Conservation (phyloP, 805 yeast genomes). For the Yueomyces sinensis region DNA sequence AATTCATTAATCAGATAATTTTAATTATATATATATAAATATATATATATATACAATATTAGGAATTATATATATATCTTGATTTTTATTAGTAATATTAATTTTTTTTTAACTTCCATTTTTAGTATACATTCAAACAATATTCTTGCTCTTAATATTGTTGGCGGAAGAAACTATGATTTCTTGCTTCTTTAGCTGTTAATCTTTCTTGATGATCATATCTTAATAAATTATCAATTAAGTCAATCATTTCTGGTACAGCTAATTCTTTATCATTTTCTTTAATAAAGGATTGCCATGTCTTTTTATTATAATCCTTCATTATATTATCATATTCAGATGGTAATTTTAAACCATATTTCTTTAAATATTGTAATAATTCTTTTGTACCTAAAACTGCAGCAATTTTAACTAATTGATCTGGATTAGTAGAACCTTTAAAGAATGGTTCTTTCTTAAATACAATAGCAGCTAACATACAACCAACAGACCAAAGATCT, state of each 20-base stretch:
- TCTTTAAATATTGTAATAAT: conserved; percentile 47
- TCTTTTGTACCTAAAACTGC: conserved; percentile 78
- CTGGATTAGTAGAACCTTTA: conserved; percentile 84
- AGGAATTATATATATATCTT: too few species aligned
- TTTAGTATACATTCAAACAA: too few species aligned
- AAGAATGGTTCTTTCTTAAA: conserved; percentile 86
- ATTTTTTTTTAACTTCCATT: neutral
- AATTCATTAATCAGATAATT: neutral
- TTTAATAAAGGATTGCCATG: conserved; percentile 53
- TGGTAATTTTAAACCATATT: conserved; percentile 57
- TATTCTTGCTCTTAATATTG: neutral
- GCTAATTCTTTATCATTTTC: conserved; percentile 36
- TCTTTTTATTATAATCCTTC: conserved; percentile 52
- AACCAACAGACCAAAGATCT: conserved; percentile 86
- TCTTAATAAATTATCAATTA: conserved; percentile 64
- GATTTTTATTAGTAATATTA: neutral
- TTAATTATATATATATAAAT: too few species aligned
- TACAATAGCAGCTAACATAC: conserved; percentile 80
- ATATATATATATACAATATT: too few species aligned
- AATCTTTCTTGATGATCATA: conserved; percentile 84
- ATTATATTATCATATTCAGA: conserved; percentile 66
- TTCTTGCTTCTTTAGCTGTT: conserved; percentile 83
- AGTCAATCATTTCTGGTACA: conserved; percentile 59
- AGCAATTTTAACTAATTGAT: conserved; percentile 83
- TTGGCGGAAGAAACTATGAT: conserved; percentile 27